Evolutionary conservation across 441 rosid species (phyloP).

Genomic region (Kokia cookei): DNA sequence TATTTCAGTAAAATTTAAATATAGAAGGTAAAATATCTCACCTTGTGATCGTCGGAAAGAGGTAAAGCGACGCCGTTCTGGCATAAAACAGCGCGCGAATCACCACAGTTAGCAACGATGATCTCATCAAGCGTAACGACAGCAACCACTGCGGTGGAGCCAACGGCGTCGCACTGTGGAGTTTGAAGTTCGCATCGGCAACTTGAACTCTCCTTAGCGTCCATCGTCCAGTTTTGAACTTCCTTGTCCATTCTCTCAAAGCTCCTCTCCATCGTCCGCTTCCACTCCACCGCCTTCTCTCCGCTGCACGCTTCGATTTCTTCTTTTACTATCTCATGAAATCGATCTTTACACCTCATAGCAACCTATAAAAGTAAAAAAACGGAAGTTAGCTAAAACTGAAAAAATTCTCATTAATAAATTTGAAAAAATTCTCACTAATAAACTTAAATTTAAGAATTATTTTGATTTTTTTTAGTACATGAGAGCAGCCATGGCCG

Average conservation of each 20-base stretch:
- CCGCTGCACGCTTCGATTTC: slow-evolving; percentile 26
- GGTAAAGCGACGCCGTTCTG: slow-evolving; percentile 68
- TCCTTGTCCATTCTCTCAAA: slow-evolving; percentile 67
- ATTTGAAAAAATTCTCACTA: no score
- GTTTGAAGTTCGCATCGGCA: slow-evolving; percentile 82
- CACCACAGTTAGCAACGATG: slow-evolving; percentile 86
- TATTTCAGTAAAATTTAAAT: not conserved
- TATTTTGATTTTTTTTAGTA: slow-evolving; percentile 10
- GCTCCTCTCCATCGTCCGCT: slow-evolving; percentile 50
- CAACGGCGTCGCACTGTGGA: slow-evolving; percentile 87
- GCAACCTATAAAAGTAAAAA: slow-evolving; percentile 48
- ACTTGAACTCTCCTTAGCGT: slow-evolving; percentile 9
- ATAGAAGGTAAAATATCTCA: not conserved
- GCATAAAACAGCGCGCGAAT: slow-evolving; percentile 89
- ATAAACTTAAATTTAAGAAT: not conserved
- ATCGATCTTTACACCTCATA: slow-evolving; percentile 59
- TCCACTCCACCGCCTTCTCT: slow-evolving; percentile 45
- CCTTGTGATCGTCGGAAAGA: slow-evolving; percentile 86
- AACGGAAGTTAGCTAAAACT: not conserved
- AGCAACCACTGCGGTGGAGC: slow-evolving; percentile 87
- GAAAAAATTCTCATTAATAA: no score
- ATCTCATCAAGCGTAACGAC: slow-evolving; percentile 69
- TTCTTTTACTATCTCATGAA: slow-evolving; percentile 62
- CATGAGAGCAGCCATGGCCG: slow-evolving; percentile 98
- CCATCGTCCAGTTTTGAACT: slow-evolving; percentile 29